Base-by-base conservation (phyloP, 495 filamentous ascomycete species). In the Halenospora varia region DNA sequence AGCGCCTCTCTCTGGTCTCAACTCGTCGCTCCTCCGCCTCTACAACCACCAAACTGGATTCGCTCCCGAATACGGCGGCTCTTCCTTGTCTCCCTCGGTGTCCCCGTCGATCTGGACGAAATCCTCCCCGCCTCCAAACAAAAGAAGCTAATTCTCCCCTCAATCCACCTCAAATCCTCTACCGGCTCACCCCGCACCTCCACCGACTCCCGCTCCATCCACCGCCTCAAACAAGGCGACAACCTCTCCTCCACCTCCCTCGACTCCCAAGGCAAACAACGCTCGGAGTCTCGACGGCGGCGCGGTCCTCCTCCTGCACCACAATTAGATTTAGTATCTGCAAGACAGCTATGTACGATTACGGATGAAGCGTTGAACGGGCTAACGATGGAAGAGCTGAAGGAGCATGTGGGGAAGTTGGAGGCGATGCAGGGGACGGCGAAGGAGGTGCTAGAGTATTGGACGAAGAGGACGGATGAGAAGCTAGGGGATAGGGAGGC, bases 21-120 rank as follows among this genome's bases (percentile, higher is more conserved):
- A 73, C 85, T 99, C 25, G 88, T 95, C 17, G 92, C 93, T 1
- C 93, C 94, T 19, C 94, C 94, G 0, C 92, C 94, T 2, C 82
- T 97, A 24, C 92, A 96, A 68, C 95, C 94, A 1, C 93, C 95
- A 0, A 93, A 99, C 71, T 99, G 94, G 94, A 91, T 96, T 58
- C 90, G 95, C 55, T 96, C 90, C 48, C 91, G 93, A 51, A 97
- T 97, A 66, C 89, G 94, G 52, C 88, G 94, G 10, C 82, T 97
- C 40, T 99, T 99, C 71, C 83, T 99, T 29, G 94, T 99, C 40
- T 96, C 90, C 10, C 81, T 99, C 2, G 94, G 94, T 15, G 94
- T 99, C 0, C 94, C 94, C 3, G 87, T 99, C 48, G 94, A 99
- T 63, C 79, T 99, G 2, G 94, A 99, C 70, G 94, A 97, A 74